Percentiles rank a stretch among this genome's conserved stretches.
Conservation (phyloP, 108 stramenopile genomes). For the Nitzschia palea region DNA sequence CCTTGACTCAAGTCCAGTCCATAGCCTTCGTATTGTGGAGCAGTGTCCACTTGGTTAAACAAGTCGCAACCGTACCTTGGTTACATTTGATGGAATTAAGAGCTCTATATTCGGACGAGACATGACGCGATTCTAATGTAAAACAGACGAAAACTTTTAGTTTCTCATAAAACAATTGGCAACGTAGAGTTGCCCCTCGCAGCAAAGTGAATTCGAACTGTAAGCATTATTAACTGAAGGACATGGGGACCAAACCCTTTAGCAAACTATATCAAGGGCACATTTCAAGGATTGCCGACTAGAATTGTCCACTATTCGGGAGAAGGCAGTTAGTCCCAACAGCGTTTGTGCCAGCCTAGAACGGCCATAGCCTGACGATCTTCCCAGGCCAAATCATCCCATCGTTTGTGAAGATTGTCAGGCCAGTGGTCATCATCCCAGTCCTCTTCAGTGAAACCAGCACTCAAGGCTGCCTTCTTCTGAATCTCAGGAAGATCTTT, state of each 20-base stretch:
- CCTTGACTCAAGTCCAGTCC: conserved; percentile 70
- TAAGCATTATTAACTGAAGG: too few relatives aligned
- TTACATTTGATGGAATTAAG: conserved; percentile 78
- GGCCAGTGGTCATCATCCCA: conserved; percentile 53
- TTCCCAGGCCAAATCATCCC: conserved; percentile 29
- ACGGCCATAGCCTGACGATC: conserved; percentile 28
- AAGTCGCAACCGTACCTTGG: conserved; percentile 69
- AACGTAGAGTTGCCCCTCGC: too few relatives aligned
- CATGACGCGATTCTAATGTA: conserved; percentile 56
- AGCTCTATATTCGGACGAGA: conserved; percentile 61
- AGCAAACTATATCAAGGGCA: too few relatives aligned
- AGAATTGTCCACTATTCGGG: too few relatives aligned
- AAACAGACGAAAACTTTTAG: too few relatives aligned
- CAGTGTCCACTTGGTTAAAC: conserved; percentile 73
- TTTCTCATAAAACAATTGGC: too few relatives aligned
- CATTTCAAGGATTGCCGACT: too few relatives aligned
- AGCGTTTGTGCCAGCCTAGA: conserved; percentile 22
- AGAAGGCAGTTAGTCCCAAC: conserved; percentile 30
- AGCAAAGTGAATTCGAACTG: too few relatives aligned
- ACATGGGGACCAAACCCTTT: too few relatives aligned
- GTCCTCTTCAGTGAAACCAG: conserved; percentile 48
- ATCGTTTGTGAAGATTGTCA: conserved; percentile 15
- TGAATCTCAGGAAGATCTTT: conserved; percentile 44
- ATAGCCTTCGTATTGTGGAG: conserved; percentile 64
- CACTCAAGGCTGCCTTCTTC: conserved; percentile 42